Evolutionary conservation across 345 rosid species (phyloP).

Genomic region (Brassica rapa): DNA sequence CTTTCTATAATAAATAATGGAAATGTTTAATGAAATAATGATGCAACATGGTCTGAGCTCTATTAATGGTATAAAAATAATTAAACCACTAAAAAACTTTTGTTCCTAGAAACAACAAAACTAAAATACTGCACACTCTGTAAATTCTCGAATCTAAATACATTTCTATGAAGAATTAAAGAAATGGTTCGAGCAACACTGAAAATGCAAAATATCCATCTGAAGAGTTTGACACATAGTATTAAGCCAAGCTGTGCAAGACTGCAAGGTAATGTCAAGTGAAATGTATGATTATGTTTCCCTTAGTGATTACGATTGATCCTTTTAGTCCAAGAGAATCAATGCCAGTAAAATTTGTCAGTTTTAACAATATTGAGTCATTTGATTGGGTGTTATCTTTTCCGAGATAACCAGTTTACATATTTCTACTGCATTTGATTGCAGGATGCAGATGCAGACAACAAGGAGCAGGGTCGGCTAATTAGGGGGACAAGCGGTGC

Average conservation of each 20-base stretch:
- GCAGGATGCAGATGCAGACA: constrained; percentile 48
- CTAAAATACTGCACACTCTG: background rate
- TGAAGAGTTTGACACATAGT: background rate
- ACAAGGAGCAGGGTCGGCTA: constrained; percentile 33
- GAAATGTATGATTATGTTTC: background rate
- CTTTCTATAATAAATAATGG: too few relatives aligned
- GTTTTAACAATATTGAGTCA: background rate
- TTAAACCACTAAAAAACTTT: background rate
- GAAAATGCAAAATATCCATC: background rate
- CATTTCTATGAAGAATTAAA: background rate
- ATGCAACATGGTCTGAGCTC: background rate
- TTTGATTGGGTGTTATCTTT: constrained; percentile 13
- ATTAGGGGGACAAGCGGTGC: too few relatives aligned
- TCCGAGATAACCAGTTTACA: background rate
- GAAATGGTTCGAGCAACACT: background rate
- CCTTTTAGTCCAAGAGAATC: background rate
- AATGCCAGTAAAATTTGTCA: background rate
- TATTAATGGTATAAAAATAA: background rate
- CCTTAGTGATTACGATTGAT: constrained; percentile 12
- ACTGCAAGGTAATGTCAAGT: background rate
- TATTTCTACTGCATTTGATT: constrained; percentile 10
- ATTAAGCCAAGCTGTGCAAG: too few relatives aligned
- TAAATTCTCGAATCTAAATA: too few relatives aligned
- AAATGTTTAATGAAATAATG: too few relatives aligned
- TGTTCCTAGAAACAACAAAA: background rate